Conservation (phyloP, 192 early-diverging fungal genomes). For the Backusella tarrabulga region DNA sequence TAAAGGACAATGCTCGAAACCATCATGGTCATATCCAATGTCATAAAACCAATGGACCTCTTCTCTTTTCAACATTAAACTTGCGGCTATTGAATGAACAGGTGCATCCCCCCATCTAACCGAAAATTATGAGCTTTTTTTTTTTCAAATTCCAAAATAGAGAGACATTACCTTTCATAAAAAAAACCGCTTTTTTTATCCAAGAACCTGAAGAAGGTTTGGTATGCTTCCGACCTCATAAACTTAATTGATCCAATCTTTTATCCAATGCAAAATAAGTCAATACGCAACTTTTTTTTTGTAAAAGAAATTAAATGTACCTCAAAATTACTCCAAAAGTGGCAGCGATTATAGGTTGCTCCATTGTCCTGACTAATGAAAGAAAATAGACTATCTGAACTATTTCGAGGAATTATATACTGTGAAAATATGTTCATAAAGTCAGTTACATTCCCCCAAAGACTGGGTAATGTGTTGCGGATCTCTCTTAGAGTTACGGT, state of each 20-base stretch:
- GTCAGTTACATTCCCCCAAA: conserved; percentile 60
- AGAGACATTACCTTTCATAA: conserved; percentile 49
- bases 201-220: conserved; percentile 65
- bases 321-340: conserved; percentile 92
- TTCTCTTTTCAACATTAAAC: conserved; percentile 48
- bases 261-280: neutral
- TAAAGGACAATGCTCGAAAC: conserved; percentile 38
- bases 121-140: conserved; percentile 20
- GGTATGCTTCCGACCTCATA: conserved; percentile 63
- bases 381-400: conserved; percentile 39
- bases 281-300: neutral
- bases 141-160: neutral
- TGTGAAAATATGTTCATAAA: conserved; percentile 47
- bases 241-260: conserved; percentile 47
- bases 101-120: conserved; percentile 71
- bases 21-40: conserved; percentile 60
- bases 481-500: conserved; percentile 74
- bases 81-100: conserved; percentile 63
- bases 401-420: conserved; percentile 41
- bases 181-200: conserved; percentile 79
- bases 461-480: conserved; percentile 59
- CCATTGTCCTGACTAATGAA: conserved; percentile 56
- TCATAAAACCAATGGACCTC: conserved; percentile 72
- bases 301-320: conserved; percentile 34
- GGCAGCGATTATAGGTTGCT: conserved; percentile 67